phyloP scores from a whole-genome alignment of 148 eudicot genomes.

The Chenopodium berlandieri region DNA sequence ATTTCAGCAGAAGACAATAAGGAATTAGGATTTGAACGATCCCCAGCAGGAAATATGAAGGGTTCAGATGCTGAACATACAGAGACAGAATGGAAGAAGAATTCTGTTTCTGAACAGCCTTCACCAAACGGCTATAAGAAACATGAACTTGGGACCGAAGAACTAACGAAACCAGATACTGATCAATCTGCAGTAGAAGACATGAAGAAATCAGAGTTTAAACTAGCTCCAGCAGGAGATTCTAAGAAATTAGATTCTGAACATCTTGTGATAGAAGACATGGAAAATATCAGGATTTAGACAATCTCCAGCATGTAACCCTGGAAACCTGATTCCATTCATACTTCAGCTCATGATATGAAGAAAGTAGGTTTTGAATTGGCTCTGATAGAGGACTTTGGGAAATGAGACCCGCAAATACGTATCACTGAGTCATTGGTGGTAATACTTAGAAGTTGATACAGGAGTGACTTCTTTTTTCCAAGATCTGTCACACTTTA shows the following conservation, averaged over 20 bases:
- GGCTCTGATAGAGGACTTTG: not conserved
- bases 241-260: not conserved
- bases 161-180: not conserved
- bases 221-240: not conserved
- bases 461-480: not conserved
- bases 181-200: not conserved
- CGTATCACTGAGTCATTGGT: not conserved
- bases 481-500: not conserved
- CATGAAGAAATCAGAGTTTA: not conserved
- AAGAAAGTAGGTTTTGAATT: not conserved
- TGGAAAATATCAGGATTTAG: not conserved
- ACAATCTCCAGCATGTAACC: not conserved
- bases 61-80: not conserved
- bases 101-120: not conserved
- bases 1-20: not conserved
- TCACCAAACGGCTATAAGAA: not conserved
- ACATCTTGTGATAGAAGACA: not conserved
- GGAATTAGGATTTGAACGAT: slow-evolving; percentile 3
- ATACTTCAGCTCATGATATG: not conserved
- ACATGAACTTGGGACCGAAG: not conserved
- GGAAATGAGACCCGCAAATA: not conserved
- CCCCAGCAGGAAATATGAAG: not conserved
- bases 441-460: not conserved
- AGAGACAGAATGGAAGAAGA: not conserved
- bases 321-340: not conserved